Evolutionary conservation across 495 filamentous ascomycete species (phyloP), one percentile per base, ranked within the genome.

Genomic region (Corynascus novoguineensis): DNA sequence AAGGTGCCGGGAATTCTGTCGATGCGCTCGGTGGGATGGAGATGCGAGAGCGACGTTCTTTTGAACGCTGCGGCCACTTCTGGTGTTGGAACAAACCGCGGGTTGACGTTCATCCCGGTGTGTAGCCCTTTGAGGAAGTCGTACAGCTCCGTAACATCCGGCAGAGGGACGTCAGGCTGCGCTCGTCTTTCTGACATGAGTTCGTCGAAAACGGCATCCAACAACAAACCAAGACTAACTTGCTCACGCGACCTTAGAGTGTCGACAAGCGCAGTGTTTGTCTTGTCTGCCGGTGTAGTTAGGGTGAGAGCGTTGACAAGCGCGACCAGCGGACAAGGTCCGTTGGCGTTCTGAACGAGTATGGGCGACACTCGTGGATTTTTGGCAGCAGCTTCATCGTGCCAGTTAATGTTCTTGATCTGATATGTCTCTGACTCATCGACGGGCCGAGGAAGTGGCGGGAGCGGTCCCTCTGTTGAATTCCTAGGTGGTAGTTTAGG

Each of bases 81-180:
- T 12, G 71, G 35, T 27, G 67, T 62, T 5, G 74, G 72, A n/a
- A 90, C 79, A 54, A 95, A 89, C 17, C 87, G 85, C 35, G 93
- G 93, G 64, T 98, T 97, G 44, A 97, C 93, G 64, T 97, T 97
- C 92, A 98, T 95, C 35, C 93, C 93, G 1, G 92, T 97, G 67
- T 97, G 90, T 4, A 98, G 76, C 42, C 88, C 89, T 27, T 92
- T 81, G 9, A 98, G 78, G 66, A 98, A 97, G 17, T 78, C 73
- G 66, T 95, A 92, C 1, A 98, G 77, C 41, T 95, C 91, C 38
- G 84, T 77, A 50, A 98, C 86, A 64, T 98, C 93, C 1, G 92
- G 91, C 40, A 97, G 76, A 15, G 62, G 59, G 7, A 65, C 69
- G 24, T 76, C 68, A 29, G 74, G 51, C 29, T 71, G 63, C 25